Percentiles rank a stretch among this genome's conserved stretches.
phyloP scores from a whole-genome alignment of 768 basidiomycete species.

The Mycena olivaceomarginata region DNA sequence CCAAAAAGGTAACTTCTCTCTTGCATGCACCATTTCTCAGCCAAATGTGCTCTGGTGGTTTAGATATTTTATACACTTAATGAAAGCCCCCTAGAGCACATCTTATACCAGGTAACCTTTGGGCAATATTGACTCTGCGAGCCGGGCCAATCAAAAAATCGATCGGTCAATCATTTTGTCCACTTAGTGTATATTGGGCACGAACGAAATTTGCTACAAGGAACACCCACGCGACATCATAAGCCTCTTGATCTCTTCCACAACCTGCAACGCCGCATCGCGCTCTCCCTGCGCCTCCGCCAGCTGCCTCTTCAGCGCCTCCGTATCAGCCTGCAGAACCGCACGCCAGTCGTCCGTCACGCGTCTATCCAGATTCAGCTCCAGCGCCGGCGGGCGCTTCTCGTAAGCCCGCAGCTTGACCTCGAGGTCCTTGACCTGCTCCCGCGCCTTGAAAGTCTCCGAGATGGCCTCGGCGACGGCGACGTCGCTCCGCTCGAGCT shows the following conservation, averaged over 20 bases:
- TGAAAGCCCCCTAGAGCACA: no score
- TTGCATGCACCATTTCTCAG: no score
- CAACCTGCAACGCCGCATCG: constrained; percentile 40
- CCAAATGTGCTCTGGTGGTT: no score
- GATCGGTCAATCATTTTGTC: no score
- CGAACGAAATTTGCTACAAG: neutral
- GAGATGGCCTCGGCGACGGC: constrained; percentile 45
- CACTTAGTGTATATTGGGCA: neutral
- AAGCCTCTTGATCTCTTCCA: constrained; percentile 42
- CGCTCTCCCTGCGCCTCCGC: constrained; percentile 38
- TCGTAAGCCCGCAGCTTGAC: constrained; percentile 31
- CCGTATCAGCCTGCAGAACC: constrained; percentile 38
- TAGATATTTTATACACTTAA: no score
- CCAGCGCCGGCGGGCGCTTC: constrained; percentile 31
- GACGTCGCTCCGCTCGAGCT: constrained; percentile 46
- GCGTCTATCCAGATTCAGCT: constrained; percentile 36
- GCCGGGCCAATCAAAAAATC: no score
- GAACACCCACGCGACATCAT: constrained; percentile 20
- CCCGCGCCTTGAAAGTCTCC: constrained; percentile 45
- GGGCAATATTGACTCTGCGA: no score
- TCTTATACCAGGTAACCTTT: no score
- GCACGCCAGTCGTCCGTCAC: constrained; percentile 43
- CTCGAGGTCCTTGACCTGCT: constrained; percentile 42
- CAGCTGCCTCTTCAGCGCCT: constrained; percentile 41
- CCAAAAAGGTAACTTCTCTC: no score